phyloP scores from a whole-genome alignment of 2,329 filamentous ascomycete species.

The Apiospora aurea region DNA sequence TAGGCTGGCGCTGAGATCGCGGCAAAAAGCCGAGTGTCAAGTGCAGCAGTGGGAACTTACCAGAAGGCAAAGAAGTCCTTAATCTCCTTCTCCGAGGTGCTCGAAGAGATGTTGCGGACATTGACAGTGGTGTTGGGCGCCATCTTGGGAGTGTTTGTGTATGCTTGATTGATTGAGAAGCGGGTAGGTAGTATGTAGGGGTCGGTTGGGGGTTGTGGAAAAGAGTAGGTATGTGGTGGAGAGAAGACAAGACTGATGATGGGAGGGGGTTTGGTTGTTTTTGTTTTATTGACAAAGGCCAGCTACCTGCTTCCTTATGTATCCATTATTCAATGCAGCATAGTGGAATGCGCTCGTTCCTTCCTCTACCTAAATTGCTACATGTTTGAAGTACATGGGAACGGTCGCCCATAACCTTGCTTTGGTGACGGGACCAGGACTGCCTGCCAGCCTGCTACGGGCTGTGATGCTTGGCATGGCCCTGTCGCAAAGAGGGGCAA shows the following conservation, averaged over 20 bases:
- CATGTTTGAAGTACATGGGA: too few species aligned
- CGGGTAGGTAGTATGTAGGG: not conserved
- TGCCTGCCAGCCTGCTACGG: not conserved
- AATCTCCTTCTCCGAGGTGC: conserved; percentile 89
- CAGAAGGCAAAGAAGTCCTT: conserved; percentile 97
- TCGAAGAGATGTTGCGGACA: conserved; percentile 85
- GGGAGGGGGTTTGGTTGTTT: not conserved
- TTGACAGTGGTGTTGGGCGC: conserved; percentile 65
- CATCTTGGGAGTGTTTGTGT: conserved; percentile 14
- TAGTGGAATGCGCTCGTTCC: not conserved
- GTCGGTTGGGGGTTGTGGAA: not conserved
- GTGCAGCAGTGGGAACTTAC: conserved; percentile 53
- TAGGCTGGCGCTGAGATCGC: not conserved
- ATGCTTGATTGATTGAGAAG: not conserved
- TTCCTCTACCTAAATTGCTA: not conserved
- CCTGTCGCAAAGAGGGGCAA: conserved; percentile 17
- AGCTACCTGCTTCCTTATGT: not conserved
- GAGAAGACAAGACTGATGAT: not conserved
- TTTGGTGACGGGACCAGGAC: not conserved
- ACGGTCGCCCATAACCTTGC: not conserved
- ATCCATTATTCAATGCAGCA: not conserved
- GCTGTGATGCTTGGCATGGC: conserved; percentile 16
- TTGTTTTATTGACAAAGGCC: not conserved
- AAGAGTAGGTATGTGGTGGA: not conserved
- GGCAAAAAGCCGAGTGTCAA: conserved; percentile 1